phyloP scores from a whole-genome alignment of 1,284 basidiomycete species.

The Xerocomus amazonicus region DNA sequence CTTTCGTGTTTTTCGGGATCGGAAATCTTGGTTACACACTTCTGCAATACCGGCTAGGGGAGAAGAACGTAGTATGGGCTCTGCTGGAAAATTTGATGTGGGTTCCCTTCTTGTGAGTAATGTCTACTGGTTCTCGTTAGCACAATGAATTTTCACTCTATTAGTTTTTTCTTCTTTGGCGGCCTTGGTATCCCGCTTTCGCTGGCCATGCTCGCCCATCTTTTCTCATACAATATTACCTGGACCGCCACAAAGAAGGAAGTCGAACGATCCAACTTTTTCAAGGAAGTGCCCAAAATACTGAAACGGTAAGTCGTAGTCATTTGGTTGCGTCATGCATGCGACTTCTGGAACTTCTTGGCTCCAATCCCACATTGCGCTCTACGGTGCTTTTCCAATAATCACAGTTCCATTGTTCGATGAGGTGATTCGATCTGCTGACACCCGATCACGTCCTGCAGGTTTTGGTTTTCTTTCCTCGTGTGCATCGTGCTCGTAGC shows the following conservation, averaged over 20 bases:
- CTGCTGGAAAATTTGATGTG: conserved; percentile 68
- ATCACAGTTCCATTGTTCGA: conserved; percentile 3
- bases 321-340: conserved; percentile 33
- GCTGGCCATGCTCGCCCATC: conserved; percentile 72
- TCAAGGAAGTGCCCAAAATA: conserved; percentile 82
- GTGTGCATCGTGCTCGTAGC: conserved; percentile 38
- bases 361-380: not conserved
- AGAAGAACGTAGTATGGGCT: conserved; percentile 50
- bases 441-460: conserved; percentile 15
- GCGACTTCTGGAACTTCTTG: not conserved
- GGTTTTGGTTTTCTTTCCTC: conserved; percentile 35
- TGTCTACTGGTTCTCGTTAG: not conserved
- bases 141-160: conserved; percentile 8
- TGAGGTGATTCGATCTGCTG: conserved; percentile 12
- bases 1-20: conserved; percentile 69
- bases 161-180: conserved; percentile 82
- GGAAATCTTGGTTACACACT: conserved; percentile 71
- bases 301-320: conserved; percentile 63
- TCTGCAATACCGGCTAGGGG: conserved; percentile 73
- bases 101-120: conserved; percentile 74
- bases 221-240: conserved; percentile 81
- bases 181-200: conserved; percentile 74
- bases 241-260: conserved; percentile 81
- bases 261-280: conserved; percentile 81
- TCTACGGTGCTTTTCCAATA: not conserved